Percentiles rank a stretch among this genome's conserved stretches.
Evolutionary conservation across 1,139 yeast species (phyloP).

Genomic region (Suhomyces bolitotheri): DNA sequence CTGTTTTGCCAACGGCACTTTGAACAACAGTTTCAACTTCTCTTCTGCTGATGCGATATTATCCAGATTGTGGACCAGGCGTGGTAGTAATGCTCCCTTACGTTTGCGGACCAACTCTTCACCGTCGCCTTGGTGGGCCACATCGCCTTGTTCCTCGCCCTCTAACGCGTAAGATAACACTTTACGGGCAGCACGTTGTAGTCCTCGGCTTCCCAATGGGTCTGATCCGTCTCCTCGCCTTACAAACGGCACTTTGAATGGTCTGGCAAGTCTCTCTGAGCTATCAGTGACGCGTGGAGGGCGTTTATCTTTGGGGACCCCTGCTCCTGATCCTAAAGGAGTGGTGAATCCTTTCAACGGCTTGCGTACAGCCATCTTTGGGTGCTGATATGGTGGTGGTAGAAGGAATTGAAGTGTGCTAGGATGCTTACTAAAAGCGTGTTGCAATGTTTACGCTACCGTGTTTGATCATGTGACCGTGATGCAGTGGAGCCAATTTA

Average conservation of each 20-base stretch:
- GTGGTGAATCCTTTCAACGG: slow-evolving; percentile 43
- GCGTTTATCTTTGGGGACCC: slow-evolving; percentile 42
- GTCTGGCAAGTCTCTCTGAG: slow-evolving; percentile 37
- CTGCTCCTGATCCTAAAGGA: slow-evolving; percentile 50
- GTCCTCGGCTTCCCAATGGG: slow-evolving; percentile 20
- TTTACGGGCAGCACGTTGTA: slow-evolving; percentile 32
- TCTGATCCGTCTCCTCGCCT: slow-evolving; percentile 20
- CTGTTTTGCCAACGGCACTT: slow-evolving; percentile 48
- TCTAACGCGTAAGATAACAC: slow-evolving; percentile 31
- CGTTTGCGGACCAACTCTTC: slow-evolving; percentile 27
- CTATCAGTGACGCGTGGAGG: slow-evolving; percentile 43
- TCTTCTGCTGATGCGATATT: slow-evolving; percentile 31
- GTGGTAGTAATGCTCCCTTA: slow-evolving; percentile 54
- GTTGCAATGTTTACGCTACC: slow-evolving; percentile 5
- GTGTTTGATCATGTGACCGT: slow-evolving; percentile 10
- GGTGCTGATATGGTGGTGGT: background rate
- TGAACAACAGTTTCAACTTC: slow-evolving; percentile 44
- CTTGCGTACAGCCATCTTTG: slow-evolving; percentile 32
- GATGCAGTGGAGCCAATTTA: background rate
- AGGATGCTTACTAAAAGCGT: background rate
- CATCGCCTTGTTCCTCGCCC: slow-evolving; percentile 18
- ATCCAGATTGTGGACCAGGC: slow-evolving; percentile 36
- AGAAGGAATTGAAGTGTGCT: background rate
- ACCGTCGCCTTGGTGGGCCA: slow-evolving; percentile 21
- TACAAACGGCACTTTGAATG: slow-evolving; percentile 46